Base-by-base conservation (phyloP, 2,329 filamentous ascomycete genomes). In the Huntiella moniliformis region DNA sequence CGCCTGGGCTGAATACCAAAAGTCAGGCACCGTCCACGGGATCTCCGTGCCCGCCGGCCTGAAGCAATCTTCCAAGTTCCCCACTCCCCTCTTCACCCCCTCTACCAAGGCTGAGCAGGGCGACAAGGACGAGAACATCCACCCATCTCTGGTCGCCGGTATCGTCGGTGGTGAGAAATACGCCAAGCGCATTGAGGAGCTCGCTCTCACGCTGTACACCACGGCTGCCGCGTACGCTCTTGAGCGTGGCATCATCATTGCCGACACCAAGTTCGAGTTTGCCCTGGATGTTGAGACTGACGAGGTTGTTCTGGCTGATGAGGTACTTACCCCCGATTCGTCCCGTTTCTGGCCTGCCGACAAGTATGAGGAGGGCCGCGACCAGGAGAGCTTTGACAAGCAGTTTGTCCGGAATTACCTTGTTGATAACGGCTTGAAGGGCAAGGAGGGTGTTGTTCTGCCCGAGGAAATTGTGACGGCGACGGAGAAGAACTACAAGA, bases 351-450 rank as follows among this genome's bases (percentile, higher is more conserved):
- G 88, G 87, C 77, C 78, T 1, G 74, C 71, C 52, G 76, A 76
- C 38, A 68, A 68, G 58, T 58, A 57, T 44, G 70, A 77, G 57
- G 62, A 82, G 13, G 86, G 87, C 2, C 69, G 68, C 51, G 71
- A 80, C 47, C 85, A 92, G 65, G 71, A 79, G 46, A 91, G 82
- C 62, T 91, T 88, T 54, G 87, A 95, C 59, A 95, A 95, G 69
- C 81, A 87, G 64, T 79, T 71, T 56, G 60, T 94, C 53, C 68
- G 87, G 33, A 79, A 95, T 62, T 95, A 85, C 82, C 61, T 95
- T 55, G 79, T 77, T 2, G 63, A 59, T 41, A 67, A 80, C 48
- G 82, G 81, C 0, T 60, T 92, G 37, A 59, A 58, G 52, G 58
- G 57, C 41, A 58, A 58, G 51, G 45, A 52, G 32, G 51, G 51